Conservation (phyloP, 768 basidiomycete genomes). For the Nidularia pulvinata region DNA sequence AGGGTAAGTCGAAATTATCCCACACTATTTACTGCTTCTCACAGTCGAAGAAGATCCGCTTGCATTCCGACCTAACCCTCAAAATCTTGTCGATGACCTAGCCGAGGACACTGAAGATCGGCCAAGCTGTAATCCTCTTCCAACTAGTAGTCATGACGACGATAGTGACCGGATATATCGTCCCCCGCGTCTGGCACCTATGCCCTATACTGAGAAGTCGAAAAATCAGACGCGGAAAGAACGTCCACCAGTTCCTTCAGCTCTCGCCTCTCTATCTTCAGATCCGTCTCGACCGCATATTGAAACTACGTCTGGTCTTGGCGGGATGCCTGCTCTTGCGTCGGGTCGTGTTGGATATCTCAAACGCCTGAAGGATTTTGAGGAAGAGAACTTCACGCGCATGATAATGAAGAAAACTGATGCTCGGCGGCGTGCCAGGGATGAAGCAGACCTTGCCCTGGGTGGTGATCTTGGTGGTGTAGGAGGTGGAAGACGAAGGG, state of each 20-base stretch:
- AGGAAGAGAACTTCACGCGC: conserved; percentile 94
- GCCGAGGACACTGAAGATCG: conserved; percentile 28
- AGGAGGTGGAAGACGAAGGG: conserved; percentile 48
- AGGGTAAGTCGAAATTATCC: conserved; percentile 47
- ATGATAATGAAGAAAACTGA: conserved; percentile 91
- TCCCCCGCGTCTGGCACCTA: conserved; percentile 87
- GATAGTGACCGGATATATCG: conserved; percentile 61
- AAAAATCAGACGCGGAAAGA: conserved; percentile 48
- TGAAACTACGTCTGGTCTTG: conserved; percentile 76
- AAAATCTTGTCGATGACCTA: conserved; percentile 56
- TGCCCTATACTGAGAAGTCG: conserved; percentile 68
- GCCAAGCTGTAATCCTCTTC: conserved; percentile 20
- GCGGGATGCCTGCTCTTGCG: conserved; percentile 52
- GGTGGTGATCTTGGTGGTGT: conserved; percentile 60
- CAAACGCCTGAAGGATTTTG: conserved; percentile 81
- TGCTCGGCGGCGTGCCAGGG: conserved; percentile 61
- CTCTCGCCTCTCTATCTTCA: conserved; percentile 61
- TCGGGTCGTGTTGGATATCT: conserved; percentile 80
- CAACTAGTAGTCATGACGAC: conserved; percentile 1
- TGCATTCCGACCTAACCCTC: conserved; percentile 89
- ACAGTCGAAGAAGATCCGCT: conserved; percentile 59
- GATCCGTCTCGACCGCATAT: conserved; percentile 71
- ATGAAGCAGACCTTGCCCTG: conserved; percentile 88
- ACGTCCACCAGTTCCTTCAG: conserved; percentile 59
- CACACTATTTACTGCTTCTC: background rate